Evolutionary conservation across 202 grass and related monocot species (phyloP), one percentile per base, ranked within the genome.

Genomic region (Eragrostis tef): DNA sequence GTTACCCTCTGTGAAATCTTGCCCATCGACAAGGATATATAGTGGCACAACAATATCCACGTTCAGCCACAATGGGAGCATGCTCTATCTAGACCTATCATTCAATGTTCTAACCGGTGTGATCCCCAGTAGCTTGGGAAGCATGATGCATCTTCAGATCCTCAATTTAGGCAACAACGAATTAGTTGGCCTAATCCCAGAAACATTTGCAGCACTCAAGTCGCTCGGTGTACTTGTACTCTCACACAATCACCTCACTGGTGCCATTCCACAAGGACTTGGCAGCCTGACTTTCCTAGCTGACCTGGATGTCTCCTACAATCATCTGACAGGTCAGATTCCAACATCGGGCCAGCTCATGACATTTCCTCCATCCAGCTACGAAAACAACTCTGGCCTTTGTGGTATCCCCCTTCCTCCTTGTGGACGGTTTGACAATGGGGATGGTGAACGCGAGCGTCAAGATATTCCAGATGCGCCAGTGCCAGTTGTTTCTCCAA

Each of bases 291-390:
- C 83, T 75, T 94, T 94, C 64, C 69, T 91, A 53, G 84, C 72
- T 0, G 81, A 89, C 47, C 82, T 91, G 13, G 89, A 93, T 47
- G 87, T 94, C 41, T 94, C 92, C 43, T 89, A 91, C 56, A 94
- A 94, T 60, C 87, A 89, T 24, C 79, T 91, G 59, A 85, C 73
- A 0, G 86, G 92, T 1, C 68, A 75, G 1, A 94, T 94, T 29
- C 92, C 89, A 0, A 85, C 78, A 7, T 74, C 68, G 0, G 92
- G 89, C 15, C 89, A 91, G 61, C 81, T 93, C 34, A 93, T 81
- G 14, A 90, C 86, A 57, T 91, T 93, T 39, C 85, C 87, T 0
- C 52, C 86, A 69, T 85, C 86, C 27, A 50, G 86, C 21, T 92
- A 87, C 41, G 86, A 54, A 6, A 92, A 89, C 70, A 84, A 92